Evolutionary conservation across 306 rosid species (phyloP).

Genomic region (Cicer cuneatum): DNA sequence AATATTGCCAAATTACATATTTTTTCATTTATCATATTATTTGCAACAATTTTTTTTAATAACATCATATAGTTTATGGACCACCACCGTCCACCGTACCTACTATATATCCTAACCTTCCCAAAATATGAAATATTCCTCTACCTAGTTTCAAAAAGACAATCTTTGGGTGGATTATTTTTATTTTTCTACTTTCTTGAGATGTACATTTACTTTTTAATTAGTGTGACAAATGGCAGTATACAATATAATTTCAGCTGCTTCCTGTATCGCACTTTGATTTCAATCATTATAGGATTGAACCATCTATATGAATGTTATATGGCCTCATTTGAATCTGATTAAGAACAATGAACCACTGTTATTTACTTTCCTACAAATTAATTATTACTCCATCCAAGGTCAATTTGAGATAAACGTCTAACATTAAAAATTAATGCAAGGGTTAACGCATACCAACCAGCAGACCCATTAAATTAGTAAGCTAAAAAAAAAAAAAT

Average conservation of each 20-base stretch:
- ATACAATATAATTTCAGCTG: background rate
- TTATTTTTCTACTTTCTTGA: conserved; percentile 42
- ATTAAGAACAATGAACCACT: no score
- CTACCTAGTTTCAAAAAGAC: background rate
- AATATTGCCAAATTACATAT: no score
- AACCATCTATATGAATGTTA: background rate
- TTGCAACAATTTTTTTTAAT: background rate
- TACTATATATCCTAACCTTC: conserved; percentile 32
- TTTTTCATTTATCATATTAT: no score
- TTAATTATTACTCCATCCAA: background rate
- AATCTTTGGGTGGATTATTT: conserved; percentile 43
- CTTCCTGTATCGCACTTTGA: conserved; percentile 49
- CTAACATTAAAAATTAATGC: background rate
- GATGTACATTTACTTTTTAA: conserved; percentile 11
- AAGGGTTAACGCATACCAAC: background rate
- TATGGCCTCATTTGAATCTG: no score
- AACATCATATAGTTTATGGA: conserved; percentile 12
- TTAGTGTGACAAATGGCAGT: conserved; percentile 51
- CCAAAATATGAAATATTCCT: conserved; percentile 28
- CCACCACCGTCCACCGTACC: conserved; percentile 35
- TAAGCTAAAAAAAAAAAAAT: background rate
- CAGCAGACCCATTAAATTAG: background rate
- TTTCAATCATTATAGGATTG: conserved; percentile 44
- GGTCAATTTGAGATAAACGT: background rate
- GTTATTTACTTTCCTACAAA: no score